Evolutionary conservation across 2,329 filamentous ascomycete species (phyloP).

Genomic region (Talaromyces verruculosus): DNA sequence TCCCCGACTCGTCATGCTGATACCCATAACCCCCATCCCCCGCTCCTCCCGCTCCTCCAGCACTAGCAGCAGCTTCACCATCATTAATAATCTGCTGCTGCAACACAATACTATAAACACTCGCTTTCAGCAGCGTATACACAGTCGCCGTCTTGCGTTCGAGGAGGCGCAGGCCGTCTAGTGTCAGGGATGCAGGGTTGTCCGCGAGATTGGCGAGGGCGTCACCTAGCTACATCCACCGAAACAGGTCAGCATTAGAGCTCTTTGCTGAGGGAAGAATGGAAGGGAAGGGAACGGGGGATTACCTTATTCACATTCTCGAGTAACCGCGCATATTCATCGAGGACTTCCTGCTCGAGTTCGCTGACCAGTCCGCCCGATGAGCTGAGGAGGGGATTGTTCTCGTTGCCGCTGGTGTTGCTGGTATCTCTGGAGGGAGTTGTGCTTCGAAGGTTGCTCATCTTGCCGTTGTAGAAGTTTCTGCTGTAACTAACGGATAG

Average conservation of each 20-base stretch:
- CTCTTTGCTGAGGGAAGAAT: too few species aligned
- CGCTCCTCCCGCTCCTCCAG: slow-evolving; percentile 14
- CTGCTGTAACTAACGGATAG: neutral
- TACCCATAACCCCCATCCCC: slow-evolving; percentile 27
- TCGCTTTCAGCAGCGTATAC: slow-evolving; percentile 94
- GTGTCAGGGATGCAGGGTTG: slow-evolving; percentile 70
- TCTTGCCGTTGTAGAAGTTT: neutral
- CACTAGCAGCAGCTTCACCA: slow-evolving; percentile 28
- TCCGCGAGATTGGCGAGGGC: slow-evolving; percentile 58
- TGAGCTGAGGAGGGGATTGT: slow-evolving; percentile 41
- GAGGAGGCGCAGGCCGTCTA: slow-evolving; percentile 77
- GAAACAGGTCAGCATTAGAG: neutral
- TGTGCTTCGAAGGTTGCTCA: slow-evolving; percentile 14
- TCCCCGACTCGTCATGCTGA: slow-evolving; percentile 23
- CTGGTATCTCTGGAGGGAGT: slow-evolving; percentile 13
- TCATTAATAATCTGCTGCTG: slow-evolving; percentile 90
- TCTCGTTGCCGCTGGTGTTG: slow-evolving; percentile 19
- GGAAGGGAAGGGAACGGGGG: neutral
- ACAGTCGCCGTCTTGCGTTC: slow-evolving; percentile 94
- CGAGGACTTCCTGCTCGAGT: slow-evolving; percentile 88
- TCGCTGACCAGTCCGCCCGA: slow-evolving; percentile 58
- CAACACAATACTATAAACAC: slow-evolving; percentile 96
- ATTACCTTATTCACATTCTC: slow-evolving; percentile 86
- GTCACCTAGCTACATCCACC: slow-evolving; percentile 32
- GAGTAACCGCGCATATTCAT: slow-evolving; percentile 85